A percentile compares a stretch with the other conserved stretches of the same genome.
Evolutionary conservation across 176 grass and related monocot genomes (phyloP).

Genomic region (Otatea glauca): DNA sequence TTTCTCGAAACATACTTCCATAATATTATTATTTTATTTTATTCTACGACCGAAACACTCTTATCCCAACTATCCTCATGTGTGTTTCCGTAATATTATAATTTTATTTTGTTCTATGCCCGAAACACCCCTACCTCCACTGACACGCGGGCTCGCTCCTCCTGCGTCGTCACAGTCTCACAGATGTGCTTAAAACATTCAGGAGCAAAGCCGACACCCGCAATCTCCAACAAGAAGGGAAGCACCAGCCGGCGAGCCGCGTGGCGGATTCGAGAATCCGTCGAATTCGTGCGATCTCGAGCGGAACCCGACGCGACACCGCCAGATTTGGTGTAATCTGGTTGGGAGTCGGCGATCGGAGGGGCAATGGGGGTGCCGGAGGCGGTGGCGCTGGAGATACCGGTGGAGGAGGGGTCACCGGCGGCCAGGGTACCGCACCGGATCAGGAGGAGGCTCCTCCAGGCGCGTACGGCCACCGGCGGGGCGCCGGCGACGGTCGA

Average conservation of each 20-base stretch:
- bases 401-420: constrained; percentile 53
- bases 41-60: too few species aligned
- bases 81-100: too few species aligned
- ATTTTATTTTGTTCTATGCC: too few species aligned
- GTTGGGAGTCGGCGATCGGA: constrained; percentile 10
- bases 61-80: too few species aligned
- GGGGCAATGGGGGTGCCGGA: constrained; percentile 49
- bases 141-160: too few species aligned
- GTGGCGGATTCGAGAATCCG: background rate
- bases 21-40: too few species aligned
- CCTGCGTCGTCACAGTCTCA: too few species aligned
- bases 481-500: constrained; percentile 55
- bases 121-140: too few species aligned
- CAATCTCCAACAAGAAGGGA: background rate
- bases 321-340: background rate
- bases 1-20: too few species aligned
- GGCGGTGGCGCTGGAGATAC: constrained; percentile 71
- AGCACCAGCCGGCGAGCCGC: background rate
- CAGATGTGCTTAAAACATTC: background rate
- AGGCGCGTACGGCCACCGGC: constrained; percentile 8
- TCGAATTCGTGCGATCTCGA: background rate
- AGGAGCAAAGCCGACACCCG: constrained; percentile 13
- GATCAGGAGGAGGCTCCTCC: constrained; percentile 75
- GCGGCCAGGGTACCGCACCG: constrained; percentile 64
- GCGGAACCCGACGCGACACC: background rate